Percentiles rank a stretch among this genome's conserved stretches.
Conservation (phyloP, 345 rosid species). For the Turritis glabra region DNA sequence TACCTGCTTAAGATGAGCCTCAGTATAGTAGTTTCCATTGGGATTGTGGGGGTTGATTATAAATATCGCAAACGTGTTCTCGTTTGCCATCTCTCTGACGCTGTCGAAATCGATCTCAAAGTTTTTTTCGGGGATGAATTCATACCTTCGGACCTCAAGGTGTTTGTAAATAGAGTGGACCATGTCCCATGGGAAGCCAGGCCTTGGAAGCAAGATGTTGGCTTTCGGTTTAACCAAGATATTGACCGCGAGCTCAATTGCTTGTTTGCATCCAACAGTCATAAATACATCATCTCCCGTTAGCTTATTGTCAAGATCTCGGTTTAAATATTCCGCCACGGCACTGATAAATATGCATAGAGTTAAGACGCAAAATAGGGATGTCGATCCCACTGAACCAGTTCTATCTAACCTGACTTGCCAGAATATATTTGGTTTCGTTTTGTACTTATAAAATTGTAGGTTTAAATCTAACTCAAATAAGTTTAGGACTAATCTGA, state of each 20-base stretch:
- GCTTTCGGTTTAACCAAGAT: constrained; percentile 50
- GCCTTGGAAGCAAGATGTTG: constrained; percentile 43
- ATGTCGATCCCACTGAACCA: too few relatives aligned
- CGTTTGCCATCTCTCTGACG: constrained; percentile 44
- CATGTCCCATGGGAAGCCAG: constrained; percentile 42
- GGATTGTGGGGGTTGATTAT: constrained; percentile 47
- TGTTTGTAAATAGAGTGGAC: constrained; percentile 17
- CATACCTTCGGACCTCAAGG: constrained; percentile 47
- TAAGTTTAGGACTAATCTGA: too few relatives aligned
- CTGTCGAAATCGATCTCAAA: constrained; percentile 56
- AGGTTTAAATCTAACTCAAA: too few relatives aligned
- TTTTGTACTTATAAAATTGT: too few relatives aligned
- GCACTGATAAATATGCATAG: constrained; percentile 33
- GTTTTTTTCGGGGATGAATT: constrained; percentile 46
- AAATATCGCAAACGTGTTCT: constrained; percentile 54
- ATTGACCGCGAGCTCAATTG: constrained; percentile 43
- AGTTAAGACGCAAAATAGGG: background rate
- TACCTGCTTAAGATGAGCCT: constrained; percentile 48
- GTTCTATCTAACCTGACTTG: too few relatives aligned
- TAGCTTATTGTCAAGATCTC: constrained; percentile 45
- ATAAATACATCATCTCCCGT: constrained; percentile 52
- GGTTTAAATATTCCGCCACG: constrained; percentile 44
- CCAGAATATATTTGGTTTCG: too few relatives aligned
- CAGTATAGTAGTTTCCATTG: constrained; percentile 37
- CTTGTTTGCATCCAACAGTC: constrained; percentile 55